Evolutionary conservation across 805 yeast genomes (phyloP).

Genomic region (Brettanomyces custersianus): DNA sequence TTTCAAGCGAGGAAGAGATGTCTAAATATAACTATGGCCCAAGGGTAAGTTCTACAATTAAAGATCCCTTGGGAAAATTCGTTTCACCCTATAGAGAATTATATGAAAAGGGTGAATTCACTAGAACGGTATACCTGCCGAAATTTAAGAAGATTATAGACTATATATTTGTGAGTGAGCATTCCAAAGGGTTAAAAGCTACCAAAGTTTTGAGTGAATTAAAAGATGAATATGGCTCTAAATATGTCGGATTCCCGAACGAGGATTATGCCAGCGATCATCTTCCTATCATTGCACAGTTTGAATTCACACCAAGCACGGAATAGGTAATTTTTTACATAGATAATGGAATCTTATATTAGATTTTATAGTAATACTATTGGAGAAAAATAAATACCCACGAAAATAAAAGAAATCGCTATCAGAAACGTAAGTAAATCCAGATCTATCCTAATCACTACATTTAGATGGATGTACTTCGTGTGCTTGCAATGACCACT

Average conservation of each 20-base stretch:
- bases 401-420: neutral
- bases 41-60: conserved; percentile 5
- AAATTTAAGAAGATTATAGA: conserved; percentile 46
- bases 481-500: neutral
- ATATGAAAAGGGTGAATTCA: conserved; percentile 15
- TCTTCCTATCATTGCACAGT: conserved; percentile 21
- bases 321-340: neutral
- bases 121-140: conserved; percentile 38
- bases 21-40: conserved; percentile 17
- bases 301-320: conserved; percentile 9
- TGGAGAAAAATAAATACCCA: neutral
- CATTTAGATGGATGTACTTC: neutral
- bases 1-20: conserved; percentile 9
- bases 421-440: neutral
- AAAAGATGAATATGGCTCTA: conserved; percentile 24
- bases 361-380: neutral
- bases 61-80: conserved; percentile 12
- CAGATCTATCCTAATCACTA: neutral
- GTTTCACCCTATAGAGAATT: conserved; percentile 21
- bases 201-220: conserved; percentile 45
- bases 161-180: conserved; percentile 44
- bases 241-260: conserved; percentile 41
- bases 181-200: conserved; percentile 27
- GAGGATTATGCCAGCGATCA: conserved; percentile 49
- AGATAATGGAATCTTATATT: neutral